A percentile compares a stretch with the other conserved stretches of the same genome.
These are phyloP conservation scores for Leptographium radiaticola DNA, from an alignment of 2,329 filamentous ascomycete genomes.

Conservation along the genomic window DNA sequence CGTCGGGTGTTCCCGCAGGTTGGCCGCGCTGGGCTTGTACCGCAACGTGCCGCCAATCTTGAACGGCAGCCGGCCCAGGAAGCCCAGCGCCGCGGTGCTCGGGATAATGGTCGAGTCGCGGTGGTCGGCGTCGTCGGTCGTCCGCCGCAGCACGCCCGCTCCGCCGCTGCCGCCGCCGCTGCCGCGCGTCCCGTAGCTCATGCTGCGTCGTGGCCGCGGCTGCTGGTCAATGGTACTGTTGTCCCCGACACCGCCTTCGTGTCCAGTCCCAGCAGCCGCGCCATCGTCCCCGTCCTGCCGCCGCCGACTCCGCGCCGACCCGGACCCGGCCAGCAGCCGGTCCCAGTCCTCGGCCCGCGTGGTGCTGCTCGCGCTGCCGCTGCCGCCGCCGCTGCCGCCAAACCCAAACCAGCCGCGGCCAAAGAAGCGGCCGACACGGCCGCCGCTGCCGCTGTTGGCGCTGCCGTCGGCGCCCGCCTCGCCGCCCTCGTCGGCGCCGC, in stretches of 20 bases:
- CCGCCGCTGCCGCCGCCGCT: background rate
- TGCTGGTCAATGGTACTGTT: slow-evolving; percentile 36
- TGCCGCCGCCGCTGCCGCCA: slow-evolving; percentile 55
- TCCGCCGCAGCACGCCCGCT: background rate
- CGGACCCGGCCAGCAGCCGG: slow-evolving; percentile 60
- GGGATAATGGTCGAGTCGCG: slow-evolving; percentile 85
- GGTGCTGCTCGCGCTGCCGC: slow-evolving; percentile 50
- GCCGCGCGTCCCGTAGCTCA: slow-evolving; percentile 67
- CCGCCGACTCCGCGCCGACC: slow-evolving; percentile 37
- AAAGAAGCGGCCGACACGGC: slow-evolving; percentile 22
- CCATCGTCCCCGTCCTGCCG: slow-evolving; percentile 15
- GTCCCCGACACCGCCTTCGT: slow-evolving; percentile 12
- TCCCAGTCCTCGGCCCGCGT: slow-evolving; percentile 62
- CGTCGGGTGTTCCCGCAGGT: slow-evolving; percentile 71
- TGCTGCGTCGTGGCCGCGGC: slow-evolving; percentile 61
- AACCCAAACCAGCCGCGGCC: slow-evolving; percentile 52
- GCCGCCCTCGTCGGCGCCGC: slow-evolving; percentile 23
- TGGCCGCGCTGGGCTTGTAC: slow-evolving; percentile 84
- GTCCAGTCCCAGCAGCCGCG: too few species aligned
- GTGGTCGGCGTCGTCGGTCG: slow-evolving; percentile 22
- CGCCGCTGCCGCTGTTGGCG: slow-evolving; percentile 17
- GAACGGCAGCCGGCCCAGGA: slow-evolving; percentile 72
- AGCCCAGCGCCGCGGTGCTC: slow-evolving; percentile 72
- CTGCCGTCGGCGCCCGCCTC: slow-evolving; percentile 55
- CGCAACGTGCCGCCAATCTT: slow-evolving; percentile 68